Evolutionary conservation across 2,329 filamentous ascomycete genomes (phyloP), one percentile per base, ranked within the genome.

Genomic region (Epichloe uncinata): DNA sequence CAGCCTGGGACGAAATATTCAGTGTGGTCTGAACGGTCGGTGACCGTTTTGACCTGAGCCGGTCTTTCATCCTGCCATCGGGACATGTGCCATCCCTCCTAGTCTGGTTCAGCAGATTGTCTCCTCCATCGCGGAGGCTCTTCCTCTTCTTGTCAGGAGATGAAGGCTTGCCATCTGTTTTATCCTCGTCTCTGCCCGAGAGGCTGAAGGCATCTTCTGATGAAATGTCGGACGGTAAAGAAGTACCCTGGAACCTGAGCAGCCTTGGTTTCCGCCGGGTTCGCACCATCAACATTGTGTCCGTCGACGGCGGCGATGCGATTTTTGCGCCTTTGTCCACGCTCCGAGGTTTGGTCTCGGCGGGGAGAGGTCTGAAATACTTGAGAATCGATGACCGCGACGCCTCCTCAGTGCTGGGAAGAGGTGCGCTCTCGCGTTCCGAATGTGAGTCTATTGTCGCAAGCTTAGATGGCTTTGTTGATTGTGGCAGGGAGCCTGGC

Each of bases 1-100:
- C 58, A 3, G 68, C 66, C 26, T 66, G 62, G 1, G 63, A 60
- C 0, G 70, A 71, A 2, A 73, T 58, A 35, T 72, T 72, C n/a
- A 72, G 61, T 1, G 69, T 72, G 2, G 67, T 72, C 47, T 73
- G 70, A 1, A 72, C 58, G 1, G 57, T 54, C 2, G 63, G 49
- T 1, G 54, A 43, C 7, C 48, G 42, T 20, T 18, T 37, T 42
- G 43, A 42, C 13, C 35, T 13, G 16, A n/a, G 13, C 26, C 42
- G 26, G n/a, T 35, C 38, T 5, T 45, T 53, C 26, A 34, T 16
- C 45, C 52, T 52, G 20, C n/a, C 37, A 11, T 35, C 22, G 43
- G 8, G 22, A 4, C 26, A 33, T n/a, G 20, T 4, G 16, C 33
- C 22, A 1, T 42, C 34, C 9, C 34, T 50, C 16, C 9, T 41